A percentile compares a stretch with the other conserved stretches of the same genome.
Evolutionary conservation across 179 eudicot genomes (phyloP).

Genomic region (Patellifolia procumbens): DNA sequence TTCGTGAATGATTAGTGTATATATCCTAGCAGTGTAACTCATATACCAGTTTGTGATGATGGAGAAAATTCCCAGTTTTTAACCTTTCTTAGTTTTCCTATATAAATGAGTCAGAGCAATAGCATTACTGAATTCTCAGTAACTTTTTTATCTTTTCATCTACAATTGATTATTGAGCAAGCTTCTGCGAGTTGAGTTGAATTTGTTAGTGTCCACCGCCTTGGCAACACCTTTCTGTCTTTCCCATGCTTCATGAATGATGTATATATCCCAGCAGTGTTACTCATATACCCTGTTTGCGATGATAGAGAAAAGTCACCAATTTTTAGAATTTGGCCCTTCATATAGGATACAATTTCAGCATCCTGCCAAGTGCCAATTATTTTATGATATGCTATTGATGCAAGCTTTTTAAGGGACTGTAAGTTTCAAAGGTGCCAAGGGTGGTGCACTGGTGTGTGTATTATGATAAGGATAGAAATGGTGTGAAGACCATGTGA

Average conservation of each 20-base stretch:
- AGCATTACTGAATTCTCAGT: no score
- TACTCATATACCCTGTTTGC: not conserved
- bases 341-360: not conserved
- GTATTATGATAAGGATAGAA: not conserved
- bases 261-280: not conserved
- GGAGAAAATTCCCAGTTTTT: no score
- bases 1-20: not conserved
- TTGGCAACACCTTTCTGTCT: not conserved
- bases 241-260: not conserved
- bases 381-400: not conserved
- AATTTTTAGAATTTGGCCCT: no score
- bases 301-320: not conserved
- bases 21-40: not conserved
- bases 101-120: no score
- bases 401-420: not conserved
- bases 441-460: not conserved
- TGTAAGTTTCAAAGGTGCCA: not conserved
- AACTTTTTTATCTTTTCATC: no score
- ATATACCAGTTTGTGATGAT: not conserved
- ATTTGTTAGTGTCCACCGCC: not conserved
- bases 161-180: not conserved
- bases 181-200: not conserved
- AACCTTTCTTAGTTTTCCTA: no score
- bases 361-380: no score
- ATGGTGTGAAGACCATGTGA: not conserved